Conservation (phyloP, 2,329 filamentous ascomycete species). For the Beauveria sp. region DNA sequence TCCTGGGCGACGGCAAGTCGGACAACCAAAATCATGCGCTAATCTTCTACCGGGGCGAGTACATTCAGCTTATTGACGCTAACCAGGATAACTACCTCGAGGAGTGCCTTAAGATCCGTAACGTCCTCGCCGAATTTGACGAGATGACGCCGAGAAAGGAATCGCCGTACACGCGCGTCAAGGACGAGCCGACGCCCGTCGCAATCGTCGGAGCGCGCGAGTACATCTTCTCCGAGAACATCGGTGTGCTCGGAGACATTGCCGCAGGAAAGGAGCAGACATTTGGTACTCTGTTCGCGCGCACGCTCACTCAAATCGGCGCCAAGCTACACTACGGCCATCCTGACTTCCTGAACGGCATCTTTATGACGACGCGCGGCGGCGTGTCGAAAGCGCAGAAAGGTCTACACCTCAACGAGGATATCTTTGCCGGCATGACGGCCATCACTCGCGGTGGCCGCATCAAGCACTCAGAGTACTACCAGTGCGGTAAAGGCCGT, state of each 20-base stretch:
- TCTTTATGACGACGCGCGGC: conserved; percentile 97
- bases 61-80: conserved; percentile 98
- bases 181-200: conserved; percentile 61
- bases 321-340: conserved; percentile 99
- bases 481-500: conserved; percentile 99
- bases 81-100: conserved; percentile 99
- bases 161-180: conserved; percentile 90
- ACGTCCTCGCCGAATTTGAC: conserved; percentile 94
- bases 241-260: conserved; percentile 96
- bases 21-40: conserved; percentile 98
- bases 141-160: conserved; percentile 97
- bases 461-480: conserved; percentile 99
- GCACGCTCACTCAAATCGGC: conserved; percentile 92
- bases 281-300: conserved; percentile 95
- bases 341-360: conserved; percentile 98
- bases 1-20: conserved; percentile 96
- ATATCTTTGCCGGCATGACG: conserved; percentile 99
- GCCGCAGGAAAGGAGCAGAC: conserved; percentile 99
- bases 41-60: conserved; percentile 99
- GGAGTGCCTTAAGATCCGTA: conserved; percentile 97
- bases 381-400: conserved; percentile 99
- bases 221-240: conserved; percentile 99
- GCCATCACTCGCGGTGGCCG: conserved; percentile 89
- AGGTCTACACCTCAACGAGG: conserved; percentile 95
- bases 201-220: conserved; percentile 97